Percentiles rank a stretch among this genome's conserved stretches.
These are phyloP conservation scores for Penicillium palitans DNA, from an alignment of 2,329 filamentous ascomycete genomes.

Conservation along the genomic window DNA sequence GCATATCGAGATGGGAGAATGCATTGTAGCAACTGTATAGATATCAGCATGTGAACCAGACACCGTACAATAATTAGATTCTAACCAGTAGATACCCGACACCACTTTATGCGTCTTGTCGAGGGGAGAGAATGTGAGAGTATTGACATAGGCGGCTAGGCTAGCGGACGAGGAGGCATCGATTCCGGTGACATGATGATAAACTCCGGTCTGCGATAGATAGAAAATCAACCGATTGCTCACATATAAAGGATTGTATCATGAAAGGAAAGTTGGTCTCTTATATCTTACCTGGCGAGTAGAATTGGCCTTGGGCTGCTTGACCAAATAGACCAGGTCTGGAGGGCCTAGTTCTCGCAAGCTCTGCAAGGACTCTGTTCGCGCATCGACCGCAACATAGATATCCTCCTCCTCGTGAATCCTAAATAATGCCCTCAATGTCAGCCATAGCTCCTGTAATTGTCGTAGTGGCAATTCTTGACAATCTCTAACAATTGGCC, in stretches of 20 bases:
- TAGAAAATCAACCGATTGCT: constrained; percentile 9
- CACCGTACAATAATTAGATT: not conserved
- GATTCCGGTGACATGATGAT: constrained; percentile 96
- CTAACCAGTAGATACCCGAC: constrained; percentile 89
- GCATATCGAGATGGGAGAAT: constrained; percentile 96
- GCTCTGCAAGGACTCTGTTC: constrained; percentile 81
- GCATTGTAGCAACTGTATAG: constrained; percentile 88
- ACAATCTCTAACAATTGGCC: constrained; percentile 16
- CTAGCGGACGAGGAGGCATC: constrained; percentile 97
- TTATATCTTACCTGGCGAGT: constrained; percentile 55
- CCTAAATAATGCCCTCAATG: constrained; percentile 51
- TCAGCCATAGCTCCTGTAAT: constrained; percentile 21
- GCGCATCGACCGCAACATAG: constrained; percentile 79
- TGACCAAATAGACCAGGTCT: constrained; percentile 92
- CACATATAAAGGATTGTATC: not conserved
- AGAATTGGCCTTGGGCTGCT: constrained; percentile 63
- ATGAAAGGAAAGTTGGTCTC: not conserved
- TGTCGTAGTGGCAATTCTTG: constrained; percentile 9
- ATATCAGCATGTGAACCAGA: constrained; percentile 16
- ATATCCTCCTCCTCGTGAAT: constrained; percentile 92
- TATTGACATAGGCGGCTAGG: constrained; percentile 97
- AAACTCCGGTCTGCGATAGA: constrained; percentile 72
- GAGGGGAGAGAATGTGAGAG: constrained; percentile 83
- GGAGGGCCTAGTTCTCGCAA: constrained; percentile 93
- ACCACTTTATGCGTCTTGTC: constrained; percentile 86